Base-by-base conservation (phyloP, 2,329 filamentous ascomycete genomes). In the Scortechinia acanthostroma region DNA sequence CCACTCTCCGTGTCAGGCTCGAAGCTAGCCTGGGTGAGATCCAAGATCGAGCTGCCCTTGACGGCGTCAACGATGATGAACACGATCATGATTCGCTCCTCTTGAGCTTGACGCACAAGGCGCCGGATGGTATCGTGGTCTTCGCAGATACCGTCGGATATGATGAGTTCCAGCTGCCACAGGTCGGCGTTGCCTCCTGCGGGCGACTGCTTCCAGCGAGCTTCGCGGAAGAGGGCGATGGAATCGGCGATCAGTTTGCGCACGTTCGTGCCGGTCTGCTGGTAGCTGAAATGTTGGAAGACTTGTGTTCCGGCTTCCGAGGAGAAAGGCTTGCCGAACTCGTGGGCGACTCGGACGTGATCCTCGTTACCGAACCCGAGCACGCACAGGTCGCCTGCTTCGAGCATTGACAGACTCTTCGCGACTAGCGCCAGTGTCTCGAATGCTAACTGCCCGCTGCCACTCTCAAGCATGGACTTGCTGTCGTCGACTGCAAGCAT, bases 401-500 rank as follows among this genome's bases (percentile, higher is more conserved):
- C 94, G 28, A 98, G 82, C 84, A 96, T 94, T 40, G 83, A 83
- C 20, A 99, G 76, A 19, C 86, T 85, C 49, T 89, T 86, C 3
- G 89, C 85, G 6, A 98, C 86, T 63, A 98, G 86, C 22, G 94
- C 91, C 2, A 98, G 80, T 0, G 91, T 96, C 59, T 97, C 90
- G 59, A 98, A 89, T 0, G 93, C 93, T 3, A 98, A 77, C 16
- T 79, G 75, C 35, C 86, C 86, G 6, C 79, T 77, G 20, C 77
- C 80, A 1, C 73, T 73, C 59, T 95, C 90, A 15, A 87, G 83
- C 93, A 99, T 99, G 48, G 83, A 90, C 62, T 87, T 88, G 56
- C 86, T 91, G 69, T 98, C 93, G 63, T 99, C 93, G 28, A 99
- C 89, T 30, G 93, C 94, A 43, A 99, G 84, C 70, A 98, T 82